Evolutionary conservation across 2,329 filamentous ascomycete species (phyloP).

Genomic region (Neofusicoccum parvum): DNA sequence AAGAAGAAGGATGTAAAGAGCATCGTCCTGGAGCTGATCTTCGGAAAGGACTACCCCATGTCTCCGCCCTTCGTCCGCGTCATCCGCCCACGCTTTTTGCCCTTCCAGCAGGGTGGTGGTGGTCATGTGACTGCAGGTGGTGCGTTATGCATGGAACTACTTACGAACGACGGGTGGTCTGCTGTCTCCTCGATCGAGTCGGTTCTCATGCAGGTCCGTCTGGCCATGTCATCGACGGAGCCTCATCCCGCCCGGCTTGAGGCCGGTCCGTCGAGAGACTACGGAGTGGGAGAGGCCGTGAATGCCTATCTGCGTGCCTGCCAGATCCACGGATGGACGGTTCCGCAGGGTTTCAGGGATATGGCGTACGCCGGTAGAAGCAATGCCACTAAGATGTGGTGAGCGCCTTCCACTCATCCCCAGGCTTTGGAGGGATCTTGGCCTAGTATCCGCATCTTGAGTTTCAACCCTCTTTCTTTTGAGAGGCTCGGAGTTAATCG

Average conservation of each 20-base stretch:
- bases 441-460: no score
- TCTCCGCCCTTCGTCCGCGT: conserved; percentile 83
- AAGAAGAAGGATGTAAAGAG: conserved; percentile 62
- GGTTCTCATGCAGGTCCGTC: conserved; percentile 76
- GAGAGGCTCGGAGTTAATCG: no score
- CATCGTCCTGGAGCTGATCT: conserved; percentile 80
- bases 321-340: conserved; percentile 68
- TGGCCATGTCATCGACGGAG: conserved; percentile 71
- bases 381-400: not conserved
- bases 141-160: conserved; percentile 80
- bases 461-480: no score
- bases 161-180: conserved; percentile 83
- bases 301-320: conserved; percentile 74
- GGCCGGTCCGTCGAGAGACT: conserved; percentile 49
- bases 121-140: conserved; percentile 85
- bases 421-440: no score
- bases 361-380: not conserved
- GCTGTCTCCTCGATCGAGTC: conserved; percentile 74
- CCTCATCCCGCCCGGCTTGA: conserved; percentile 72
- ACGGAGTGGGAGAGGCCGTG: conserved; percentile 70
- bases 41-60: conserved; percentile 74
- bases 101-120: conserved; percentile 72
- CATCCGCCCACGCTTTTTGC: conserved; percentile 75
- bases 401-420: no score
- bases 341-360: conserved; percentile 55